A percentile compares a stretch with the other conserved stretches of the same genome.
phyloP scores from a whole-genome alignment of 352 stramenopile species.

The Labyrinthula sp. region DNA sequence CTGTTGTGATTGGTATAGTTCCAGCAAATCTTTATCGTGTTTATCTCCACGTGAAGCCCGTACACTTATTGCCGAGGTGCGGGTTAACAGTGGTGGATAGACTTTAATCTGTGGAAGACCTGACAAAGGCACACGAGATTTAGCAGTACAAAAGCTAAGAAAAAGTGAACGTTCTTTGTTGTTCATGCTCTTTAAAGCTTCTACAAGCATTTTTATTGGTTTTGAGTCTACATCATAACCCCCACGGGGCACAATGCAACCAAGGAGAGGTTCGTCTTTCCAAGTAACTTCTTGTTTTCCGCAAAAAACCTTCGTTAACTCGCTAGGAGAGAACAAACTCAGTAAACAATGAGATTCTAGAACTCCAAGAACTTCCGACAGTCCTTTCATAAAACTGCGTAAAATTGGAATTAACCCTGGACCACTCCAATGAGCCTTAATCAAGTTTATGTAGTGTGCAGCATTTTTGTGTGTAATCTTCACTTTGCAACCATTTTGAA shows the following conservation, averaged over 20 bases:
- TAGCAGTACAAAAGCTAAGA: slow-evolving; percentile 21
- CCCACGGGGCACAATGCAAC: slow-evolving; percentile 20
- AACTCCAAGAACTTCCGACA: slow-evolving; percentile 13
- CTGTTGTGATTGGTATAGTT: no score
- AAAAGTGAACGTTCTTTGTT: slow-evolving; percentile 21
- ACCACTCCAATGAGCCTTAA: no score
- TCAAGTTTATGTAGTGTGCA: no score
- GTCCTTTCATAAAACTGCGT: no score
- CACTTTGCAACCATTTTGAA: no score
- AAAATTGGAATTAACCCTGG: no score
- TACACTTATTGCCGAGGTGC: slow-evolving; percentile 14
- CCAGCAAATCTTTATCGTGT: no score
- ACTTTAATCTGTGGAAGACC: slow-evolving; percentile 27
- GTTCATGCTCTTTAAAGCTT: slow-evolving; percentile 21
- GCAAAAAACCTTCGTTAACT: slow-evolving; percentile 17
- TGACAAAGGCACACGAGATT: slow-evolving; percentile 19
- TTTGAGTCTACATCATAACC: slow-evolving; percentile 8
- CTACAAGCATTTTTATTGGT: slow-evolving; percentile 19
- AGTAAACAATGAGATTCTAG: slow-evolving; percentile 4
- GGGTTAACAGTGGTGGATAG: slow-evolving; percentile 21
- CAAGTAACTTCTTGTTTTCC: slow-evolving; percentile 24
- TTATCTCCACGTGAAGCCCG: no score
- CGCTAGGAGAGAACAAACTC: slow-evolving; percentile 19
- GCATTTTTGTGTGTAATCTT: no score
- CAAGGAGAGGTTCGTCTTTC: slow-evolving; percentile 23